Evolutionary conservation across 176 grass and related monocot genomes (phyloP).

Genomic region (Ensete glaucum): DNA sequence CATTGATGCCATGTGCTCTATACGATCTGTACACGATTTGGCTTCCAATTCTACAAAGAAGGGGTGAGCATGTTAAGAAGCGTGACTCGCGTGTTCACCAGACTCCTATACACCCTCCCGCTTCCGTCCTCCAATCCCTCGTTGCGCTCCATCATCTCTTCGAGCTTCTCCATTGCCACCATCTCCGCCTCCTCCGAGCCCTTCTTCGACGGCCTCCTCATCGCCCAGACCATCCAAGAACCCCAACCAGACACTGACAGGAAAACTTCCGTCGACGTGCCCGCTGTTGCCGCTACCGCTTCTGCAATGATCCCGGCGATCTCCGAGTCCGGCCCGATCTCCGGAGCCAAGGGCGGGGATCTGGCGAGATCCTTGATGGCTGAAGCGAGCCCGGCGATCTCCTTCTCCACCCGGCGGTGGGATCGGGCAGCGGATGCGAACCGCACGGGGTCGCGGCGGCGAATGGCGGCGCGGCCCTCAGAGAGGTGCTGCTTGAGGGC

Average conservation of each 20-base stretch:
- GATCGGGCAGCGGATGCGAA: conserved; percentile 21
- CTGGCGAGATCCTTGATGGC: not conserved
- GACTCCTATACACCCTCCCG: no score
- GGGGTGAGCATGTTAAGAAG: no score
- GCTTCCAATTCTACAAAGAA: no score
- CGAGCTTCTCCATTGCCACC: not conserved
- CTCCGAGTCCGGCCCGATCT: conserved; percentile 13
- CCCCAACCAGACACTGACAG: not conserved
- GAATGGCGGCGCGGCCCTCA: conserved; percentile 16
- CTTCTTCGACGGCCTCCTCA: no score
- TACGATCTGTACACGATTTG: no score
- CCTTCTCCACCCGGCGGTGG: conserved; percentile 28
- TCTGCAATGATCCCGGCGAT: not conserved
- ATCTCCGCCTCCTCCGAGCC: not conserved
- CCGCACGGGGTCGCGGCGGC: conserved; percentile 23
- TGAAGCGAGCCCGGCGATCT: conserved; percentile 24
- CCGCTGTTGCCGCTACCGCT: no score
- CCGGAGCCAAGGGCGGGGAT: not conserved
- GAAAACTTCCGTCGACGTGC: no score
- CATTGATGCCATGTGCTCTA: no score
- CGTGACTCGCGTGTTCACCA: no score
- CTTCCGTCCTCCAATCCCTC: no score
- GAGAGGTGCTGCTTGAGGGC: conserved; percentile 24
- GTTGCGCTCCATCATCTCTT: conserved; percentile 24
- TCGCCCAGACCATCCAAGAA: no score